Percentiles rank a stretch among this genome's conserved stretches.
Evolutionary conservation across 192 early-diverging fungal genomes (phyloP).

Genomic region (Coemansia sp.): DNA sequence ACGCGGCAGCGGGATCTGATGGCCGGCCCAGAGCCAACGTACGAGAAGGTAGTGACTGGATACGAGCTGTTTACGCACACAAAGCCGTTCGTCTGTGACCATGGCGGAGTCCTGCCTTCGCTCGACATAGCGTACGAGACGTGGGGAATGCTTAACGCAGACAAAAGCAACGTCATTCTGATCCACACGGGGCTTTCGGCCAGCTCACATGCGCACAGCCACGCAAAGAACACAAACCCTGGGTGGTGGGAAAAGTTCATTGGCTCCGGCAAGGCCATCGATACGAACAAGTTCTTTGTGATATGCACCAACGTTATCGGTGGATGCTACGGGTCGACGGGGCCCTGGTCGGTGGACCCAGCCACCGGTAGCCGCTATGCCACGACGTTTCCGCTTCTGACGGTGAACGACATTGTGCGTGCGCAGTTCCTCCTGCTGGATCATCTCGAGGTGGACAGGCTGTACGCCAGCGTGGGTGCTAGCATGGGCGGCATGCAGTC

Average conservation of each 20-base stretch:
- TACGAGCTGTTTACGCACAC: constrained; percentile 66
- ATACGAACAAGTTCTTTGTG: constrained; percentile 92
- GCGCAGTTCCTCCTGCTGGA: constrained; percentile 90
- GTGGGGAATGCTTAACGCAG: constrained; percentile 88
- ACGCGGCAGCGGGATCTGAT: constrained; percentile 61
- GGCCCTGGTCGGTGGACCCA: constrained; percentile 82
- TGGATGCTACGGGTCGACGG: constrained; percentile 95
- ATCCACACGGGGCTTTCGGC: constrained; percentile 94
- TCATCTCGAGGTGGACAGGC: constrained; percentile 68
- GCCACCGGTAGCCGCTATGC: constrained; percentile 74
- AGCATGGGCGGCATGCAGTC: constrained; percentile 98
- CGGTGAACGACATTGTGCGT: constrained; percentile 94
- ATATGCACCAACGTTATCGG: constrained; percentile 97
- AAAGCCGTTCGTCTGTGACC: constrained; percentile 71
- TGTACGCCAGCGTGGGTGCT: constrained; percentile 88
- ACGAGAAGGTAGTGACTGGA: constrained; percentile 78
- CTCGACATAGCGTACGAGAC: constrained; percentile 93
- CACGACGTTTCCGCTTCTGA: constrained; percentile 86
- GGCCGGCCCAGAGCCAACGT: constrained; percentile 78
- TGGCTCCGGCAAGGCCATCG: constrained; percentile 84
- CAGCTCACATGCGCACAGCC: constrained; percentile 88
- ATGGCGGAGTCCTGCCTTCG: constrained; percentile 77
- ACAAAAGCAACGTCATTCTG: constrained; percentile 82
- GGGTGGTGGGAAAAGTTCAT: constrained; percentile 99
- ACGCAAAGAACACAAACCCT: constrained; percentile 67